phyloP scores from a whole-genome alignment of 2,329 filamentous ascomycete species.

The Mycosphaerella arachidis region DNA sequence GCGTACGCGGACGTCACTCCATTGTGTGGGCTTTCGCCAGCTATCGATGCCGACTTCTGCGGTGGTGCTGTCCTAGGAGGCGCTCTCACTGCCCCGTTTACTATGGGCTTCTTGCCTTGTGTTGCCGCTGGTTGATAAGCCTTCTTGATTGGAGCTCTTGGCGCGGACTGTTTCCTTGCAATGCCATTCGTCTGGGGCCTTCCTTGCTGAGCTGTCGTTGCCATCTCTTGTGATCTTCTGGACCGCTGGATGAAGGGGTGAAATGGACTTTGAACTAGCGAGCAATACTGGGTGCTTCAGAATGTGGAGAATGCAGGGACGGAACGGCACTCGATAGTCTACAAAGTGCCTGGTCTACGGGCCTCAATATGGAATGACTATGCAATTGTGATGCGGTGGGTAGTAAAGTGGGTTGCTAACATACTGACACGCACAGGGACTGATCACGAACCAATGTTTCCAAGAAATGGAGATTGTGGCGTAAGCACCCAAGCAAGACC shows the following conservation, averaged over 20 bases:
- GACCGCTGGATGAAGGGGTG: background rate
- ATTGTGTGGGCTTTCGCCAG: slow-evolving; percentile 27
- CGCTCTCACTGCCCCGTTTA: slow-evolving; percentile 18
- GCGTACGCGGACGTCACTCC: slow-evolving; percentile 43
- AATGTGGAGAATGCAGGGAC: slow-evolving; percentile 4
- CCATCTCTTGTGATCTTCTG: slow-evolving; percentile 11
- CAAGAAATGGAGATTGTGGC: slow-evolving; percentile 1
- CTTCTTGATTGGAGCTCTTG: slow-evolving; percentile 20
- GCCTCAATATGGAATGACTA: background rate
- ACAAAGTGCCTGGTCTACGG: background rate
- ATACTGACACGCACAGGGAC: background rate
- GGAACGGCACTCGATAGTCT: background rate
- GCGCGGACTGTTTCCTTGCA: slow-evolving; percentile 23
- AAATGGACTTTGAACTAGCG: background rate
- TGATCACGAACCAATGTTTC: background rate
- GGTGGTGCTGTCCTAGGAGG: slow-evolving; percentile 24
- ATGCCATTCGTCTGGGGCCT: slow-evolving; percentile 25
- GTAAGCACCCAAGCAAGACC: background rate
- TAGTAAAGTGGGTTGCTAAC: background rate
- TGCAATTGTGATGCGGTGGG: slow-evolving; percentile 6
- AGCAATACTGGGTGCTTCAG: background rate
- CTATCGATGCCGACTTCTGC: slow-evolving; percentile 34
- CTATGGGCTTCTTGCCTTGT: slow-evolving; percentile 18
- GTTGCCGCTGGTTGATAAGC: slow-evolving; percentile 12
- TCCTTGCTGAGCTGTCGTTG: slow-evolving; percentile 17